Evolutionary conservation across 768 basidiomycete genomes (phyloP).

Genomic region (Galerina marginata): DNA sequence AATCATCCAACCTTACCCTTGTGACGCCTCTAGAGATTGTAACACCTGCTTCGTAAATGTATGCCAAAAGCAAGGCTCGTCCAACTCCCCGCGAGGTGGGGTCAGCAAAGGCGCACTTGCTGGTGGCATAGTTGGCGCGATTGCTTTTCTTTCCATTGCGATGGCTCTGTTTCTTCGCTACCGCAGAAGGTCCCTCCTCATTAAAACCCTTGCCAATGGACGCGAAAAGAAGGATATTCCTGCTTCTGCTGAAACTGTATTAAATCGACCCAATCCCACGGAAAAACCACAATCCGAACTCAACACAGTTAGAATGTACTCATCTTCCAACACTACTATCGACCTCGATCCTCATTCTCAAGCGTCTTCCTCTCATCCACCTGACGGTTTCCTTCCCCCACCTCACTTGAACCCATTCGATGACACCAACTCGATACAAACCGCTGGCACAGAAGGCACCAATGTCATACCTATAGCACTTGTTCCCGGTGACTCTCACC

Average conservation of each 20-base stretch:
- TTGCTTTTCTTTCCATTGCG: constrained; percentile 62
- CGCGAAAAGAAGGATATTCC: constrained; percentile 65
- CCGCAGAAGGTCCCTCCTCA: constrained; percentile 58
- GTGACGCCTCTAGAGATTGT: constrained; percentile 55
- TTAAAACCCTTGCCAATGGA: constrained; percentile 35
- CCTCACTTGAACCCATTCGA: constrained; percentile 71
- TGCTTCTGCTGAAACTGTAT: constrained; percentile 76
- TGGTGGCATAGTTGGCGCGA: constrained; percentile 69
- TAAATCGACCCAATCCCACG: constrained; percentile 81
- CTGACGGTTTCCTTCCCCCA: constrained; percentile 38
- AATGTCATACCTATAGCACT: constrained; percentile 90
- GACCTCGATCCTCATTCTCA: constrained; percentile 63
- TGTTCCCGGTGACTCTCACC: constrained; percentile 62
- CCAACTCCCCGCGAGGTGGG: constrained; percentile 38
- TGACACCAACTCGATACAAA: constrained; percentile 81
- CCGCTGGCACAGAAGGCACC: constrained; percentile 77
- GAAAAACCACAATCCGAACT: constrained; percentile 58
- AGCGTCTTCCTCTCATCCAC: constrained; percentile 35
- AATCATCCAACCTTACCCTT: neutral
- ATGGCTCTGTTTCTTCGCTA: constrained; percentile 65
- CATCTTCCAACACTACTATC: constrained; percentile 56
- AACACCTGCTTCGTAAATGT: constrained; percentile 53
- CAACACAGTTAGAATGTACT: constrained; percentile 54
- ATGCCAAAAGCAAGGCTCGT: constrained; percentile 46
- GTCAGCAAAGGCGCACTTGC: constrained; percentile 75